phyloP scores from a whole-genome alignment of 2,329 filamentous ascomycete genomes.

The Chalaropsis ovoidea region DNA sequence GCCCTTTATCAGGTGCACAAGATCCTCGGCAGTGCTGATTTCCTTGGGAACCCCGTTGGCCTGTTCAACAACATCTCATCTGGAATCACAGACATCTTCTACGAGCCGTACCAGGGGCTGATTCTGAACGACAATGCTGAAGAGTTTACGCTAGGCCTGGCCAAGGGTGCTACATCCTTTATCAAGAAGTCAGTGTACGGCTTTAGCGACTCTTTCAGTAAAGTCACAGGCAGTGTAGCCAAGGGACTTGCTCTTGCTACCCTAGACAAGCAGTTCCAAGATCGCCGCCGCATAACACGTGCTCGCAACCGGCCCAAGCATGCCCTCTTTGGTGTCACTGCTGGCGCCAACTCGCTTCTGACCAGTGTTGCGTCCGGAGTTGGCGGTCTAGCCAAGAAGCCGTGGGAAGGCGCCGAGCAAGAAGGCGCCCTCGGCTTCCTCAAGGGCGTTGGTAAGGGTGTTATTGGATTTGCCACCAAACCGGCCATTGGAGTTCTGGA shows the following conservation, averaged over 20 bases:
- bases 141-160: constrained; percentile 87
- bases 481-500: constrained; percentile 94
- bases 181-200: constrained; percentile 98
- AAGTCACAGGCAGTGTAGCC: constrained; percentile 92
- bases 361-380: constrained; percentile 88
- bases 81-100: constrained; percentile 95
- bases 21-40: constrained; percentile 92
- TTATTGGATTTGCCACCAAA: constrained; percentile 90
- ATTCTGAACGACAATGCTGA: constrained; percentile 94
- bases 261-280: constrained; percentile 97
- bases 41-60: constrained; percentile 92
- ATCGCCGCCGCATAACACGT: constrained; percentile 84
- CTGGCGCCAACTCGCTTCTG: constrained; percentile 88
- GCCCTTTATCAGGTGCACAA: constrained; percentile 93
- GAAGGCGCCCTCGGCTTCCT: constrained; percentile 91
- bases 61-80: constrained; percentile 98
- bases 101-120: constrained; percentile 95
- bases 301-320: constrained; percentile 93
- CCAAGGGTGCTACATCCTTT: constrained; percentile 91
- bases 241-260: constrained; percentile 93
- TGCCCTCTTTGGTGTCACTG: constrained; percentile 88
- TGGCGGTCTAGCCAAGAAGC: constrained; percentile 84
- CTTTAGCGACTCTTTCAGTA: constrained; percentile 92
- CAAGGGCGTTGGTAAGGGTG: constrained; percentile 92
- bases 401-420: constrained; percentile 88